A percentile compares a stretch with the other conserved stretches of the same genome.
phyloP scores from a whole-genome alignment of 2,329 filamentous ascomycete genomes.

The Chaetomium globosum region DNA sequence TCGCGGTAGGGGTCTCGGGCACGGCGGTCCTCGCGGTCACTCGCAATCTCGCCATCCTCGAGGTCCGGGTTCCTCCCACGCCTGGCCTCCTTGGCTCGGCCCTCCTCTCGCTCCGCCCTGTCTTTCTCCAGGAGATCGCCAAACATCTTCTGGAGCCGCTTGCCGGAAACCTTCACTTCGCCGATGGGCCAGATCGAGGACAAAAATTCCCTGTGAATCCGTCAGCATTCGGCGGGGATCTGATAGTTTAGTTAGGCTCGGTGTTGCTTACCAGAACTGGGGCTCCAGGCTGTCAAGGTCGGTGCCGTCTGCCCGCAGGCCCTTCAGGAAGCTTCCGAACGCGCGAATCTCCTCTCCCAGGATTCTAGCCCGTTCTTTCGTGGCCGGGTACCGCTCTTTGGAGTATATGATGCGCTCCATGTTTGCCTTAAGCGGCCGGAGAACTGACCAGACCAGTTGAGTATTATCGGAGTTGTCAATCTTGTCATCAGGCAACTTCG shows the following conservation, averaged over 20 bases:
- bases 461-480: conserved; percentile 42
- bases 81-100: conserved; percentile 35
- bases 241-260: neutral
- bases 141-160: conserved; percentile 45
- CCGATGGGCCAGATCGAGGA: conserved; percentile 47
- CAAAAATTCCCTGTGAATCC: conserved; percentile 42
- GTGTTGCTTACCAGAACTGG: conserved; percentile 42
- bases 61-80: conserved; percentile 40
- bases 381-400: conserved; percentile 41
- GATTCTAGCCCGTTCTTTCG: conserved; percentile 43
- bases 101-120: conserved; percentile 38
- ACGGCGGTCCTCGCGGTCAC: conserved; percentile 42
- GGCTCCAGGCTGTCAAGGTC: conserved; percentile 44
- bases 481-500: conserved; percentile 43
- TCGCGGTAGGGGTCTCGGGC: conserved; percentile 38
- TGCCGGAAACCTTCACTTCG: conserved; percentile 44
- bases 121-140: conserved; percentile 43
- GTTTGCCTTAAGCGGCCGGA: conserved; percentile 44
- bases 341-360: conserved; percentile 44
- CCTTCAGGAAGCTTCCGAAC: conserved; percentile 44
- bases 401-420: conserved; percentile 46
- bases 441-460: conserved; percentile 46
- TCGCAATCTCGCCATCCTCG: conserved; percentile 46
- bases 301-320: conserved; percentile 39
- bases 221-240: conserved; percentile 30